Percentiles rank a stretch among this genome's conserved stretches.
phyloP scores from a whole-genome alignment of 768 basidiomycete species.

The Daedaleopsis sinensis region DNA sequence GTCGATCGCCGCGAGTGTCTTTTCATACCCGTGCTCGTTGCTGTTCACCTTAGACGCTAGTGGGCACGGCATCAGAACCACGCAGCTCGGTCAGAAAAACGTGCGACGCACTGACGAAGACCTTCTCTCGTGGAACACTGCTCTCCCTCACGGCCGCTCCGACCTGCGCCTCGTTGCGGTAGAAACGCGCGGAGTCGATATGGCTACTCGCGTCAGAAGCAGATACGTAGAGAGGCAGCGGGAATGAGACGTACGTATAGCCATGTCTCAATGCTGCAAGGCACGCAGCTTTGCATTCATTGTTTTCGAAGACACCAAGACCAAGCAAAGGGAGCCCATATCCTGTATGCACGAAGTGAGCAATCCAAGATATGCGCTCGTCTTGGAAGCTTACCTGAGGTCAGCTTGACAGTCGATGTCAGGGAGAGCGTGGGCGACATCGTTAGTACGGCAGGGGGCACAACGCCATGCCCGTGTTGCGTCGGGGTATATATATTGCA shows the following conservation, averaged over 20 bases:
- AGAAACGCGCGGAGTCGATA: slow-evolving; percentile 73
- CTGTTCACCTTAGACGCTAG: slow-evolving; percentile 72
- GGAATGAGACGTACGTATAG: slow-evolving; percentile 50
- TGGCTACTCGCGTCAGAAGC: slow-evolving; percentile 45
- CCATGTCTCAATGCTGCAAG: slow-evolving; percentile 64
- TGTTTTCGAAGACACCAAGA: slow-evolving; percentile 72
- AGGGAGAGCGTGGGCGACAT: slow-evolving; percentile 30
- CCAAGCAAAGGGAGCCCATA: slow-evolving; percentile 66
- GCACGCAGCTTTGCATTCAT: slow-evolving; percentile 54
- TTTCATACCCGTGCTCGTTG: slow-evolving; percentile 64
- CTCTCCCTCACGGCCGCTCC: slow-evolving; percentile 61
- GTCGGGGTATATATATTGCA: too few relatives aligned
- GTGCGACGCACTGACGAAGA: slow-evolving; percentile 67
- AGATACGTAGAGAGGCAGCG: neutral
- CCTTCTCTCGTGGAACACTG: slow-evolving; percentile 54
- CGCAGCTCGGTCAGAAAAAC: neutral
- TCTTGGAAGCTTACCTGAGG: slow-evolving; percentile 38
- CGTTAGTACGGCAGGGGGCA: too few relatives aligned
- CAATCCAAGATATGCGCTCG: too few relatives aligned
- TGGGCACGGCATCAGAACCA: too few relatives aligned
- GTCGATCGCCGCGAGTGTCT: slow-evolving; percentile 59
- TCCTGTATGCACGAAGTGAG: slow-evolving; percentile 45
- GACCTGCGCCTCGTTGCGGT: slow-evolving; percentile 65
- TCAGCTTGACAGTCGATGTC: slow-evolving; percentile 35
- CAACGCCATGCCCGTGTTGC: too few relatives aligned